Base-by-base conservation (phyloP, 495 filamentous ascomycete species). In the Bacidia gigantensis region DNA sequence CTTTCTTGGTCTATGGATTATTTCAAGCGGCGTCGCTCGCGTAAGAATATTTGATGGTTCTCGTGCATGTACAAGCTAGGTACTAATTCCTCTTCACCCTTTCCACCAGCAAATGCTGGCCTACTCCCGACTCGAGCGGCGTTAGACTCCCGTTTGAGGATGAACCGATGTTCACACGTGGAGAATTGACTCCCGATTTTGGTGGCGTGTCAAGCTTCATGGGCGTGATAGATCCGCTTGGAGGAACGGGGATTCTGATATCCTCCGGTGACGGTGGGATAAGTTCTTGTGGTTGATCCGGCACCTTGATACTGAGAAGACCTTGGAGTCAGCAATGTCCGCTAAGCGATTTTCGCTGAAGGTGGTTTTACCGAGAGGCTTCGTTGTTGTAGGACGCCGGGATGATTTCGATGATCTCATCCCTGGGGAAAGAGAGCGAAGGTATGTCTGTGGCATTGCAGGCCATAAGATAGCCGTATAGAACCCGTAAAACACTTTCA, bases 361-460 rank as follows among this genome's bases (percentile, higher is more conserved):
- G n/a, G n/a, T 10, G n/a, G 10, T n/a, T 39, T 39, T 39, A 39
- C n/a, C n/a, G 29, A 35, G 29, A 35, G 17, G 89, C 85, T 64
- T 87, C 84, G 64, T 99, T 99, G 66, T 95, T 89, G 63, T 99
- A 99, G 39, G 86, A 89, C 46, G 89, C 87, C 1, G 93, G 93
- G 50, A 99, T 95, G 51, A 99, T 95, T 82, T 98, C 93, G 61
- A 99, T 89, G 58, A 99, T 95, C 64, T 97, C 88, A 64, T 99
- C 83, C 10, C 93, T 83, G 11, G 92, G 89, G 61, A 99, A 99
- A 54, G 87, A 84, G 52, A 99, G 77, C 59, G 80, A 84, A 17
- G 93, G 93, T 55, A 99, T 99, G 59, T 94, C 88, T 57, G 80
- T 82, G n/a, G 93, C 89, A 66, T 87, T 88, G 68, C 93, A 97